These are phyloP conservation scores for Pseudozyma hubeiensis DNA, from an alignment of 1,284 basidiomycete genomes.

Conservation along the genomic window DNA sequence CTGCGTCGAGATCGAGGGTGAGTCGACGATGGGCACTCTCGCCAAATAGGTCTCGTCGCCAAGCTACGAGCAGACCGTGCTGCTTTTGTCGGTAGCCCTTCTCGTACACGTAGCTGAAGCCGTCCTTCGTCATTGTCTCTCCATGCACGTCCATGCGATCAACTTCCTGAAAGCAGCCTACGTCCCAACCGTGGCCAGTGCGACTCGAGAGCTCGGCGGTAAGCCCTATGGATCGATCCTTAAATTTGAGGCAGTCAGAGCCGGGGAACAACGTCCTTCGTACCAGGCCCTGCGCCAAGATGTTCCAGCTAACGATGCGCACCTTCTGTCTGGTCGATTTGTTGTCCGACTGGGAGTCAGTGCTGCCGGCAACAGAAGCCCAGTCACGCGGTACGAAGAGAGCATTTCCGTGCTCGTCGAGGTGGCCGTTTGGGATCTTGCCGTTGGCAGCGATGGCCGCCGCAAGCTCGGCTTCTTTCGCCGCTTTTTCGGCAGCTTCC, in stretches of 20 bases:
- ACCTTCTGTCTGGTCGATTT: conserved; percentile 14
- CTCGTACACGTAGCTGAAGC: conserved; percentile 60
- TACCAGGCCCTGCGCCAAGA: conserved; percentile 70
- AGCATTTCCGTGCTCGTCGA: conserved; percentile 36
- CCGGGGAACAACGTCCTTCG: conserved; percentile 70
- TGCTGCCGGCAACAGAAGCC: conserved; percentile 13
- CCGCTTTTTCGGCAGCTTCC: conserved; percentile 48
- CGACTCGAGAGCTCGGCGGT: conserved; percentile 44
- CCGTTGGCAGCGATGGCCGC: conserved; percentile 45
- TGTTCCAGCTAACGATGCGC: conserved; percentile 62
- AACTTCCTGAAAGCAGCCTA: conserved; percentile 70
- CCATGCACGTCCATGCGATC: conserved; percentile 67
- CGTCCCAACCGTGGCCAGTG: conserved; percentile 66
- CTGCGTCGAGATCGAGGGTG: conserved; percentile 54
- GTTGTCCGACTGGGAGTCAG: neutral
- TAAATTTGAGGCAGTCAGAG: conserved; percentile 69
- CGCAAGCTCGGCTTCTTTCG: conserved; percentile 43
- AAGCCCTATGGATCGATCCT: conserved; percentile 60
- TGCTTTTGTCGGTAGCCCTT: conserved; percentile 66
- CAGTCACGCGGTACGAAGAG: conserved; percentile 49
- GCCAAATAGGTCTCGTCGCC: conserved; percentile 46
- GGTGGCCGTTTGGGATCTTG: conserved; percentile 43
- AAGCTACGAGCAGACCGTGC: conserved; percentile 65
- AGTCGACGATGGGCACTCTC: conserved; percentile 17
- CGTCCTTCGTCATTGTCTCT: conserved; percentile 44